phyloP scores from a whole-genome alignment of 2,329 filamentous ascomycete genomes.

The Xylariaceae sp. region DNA sequence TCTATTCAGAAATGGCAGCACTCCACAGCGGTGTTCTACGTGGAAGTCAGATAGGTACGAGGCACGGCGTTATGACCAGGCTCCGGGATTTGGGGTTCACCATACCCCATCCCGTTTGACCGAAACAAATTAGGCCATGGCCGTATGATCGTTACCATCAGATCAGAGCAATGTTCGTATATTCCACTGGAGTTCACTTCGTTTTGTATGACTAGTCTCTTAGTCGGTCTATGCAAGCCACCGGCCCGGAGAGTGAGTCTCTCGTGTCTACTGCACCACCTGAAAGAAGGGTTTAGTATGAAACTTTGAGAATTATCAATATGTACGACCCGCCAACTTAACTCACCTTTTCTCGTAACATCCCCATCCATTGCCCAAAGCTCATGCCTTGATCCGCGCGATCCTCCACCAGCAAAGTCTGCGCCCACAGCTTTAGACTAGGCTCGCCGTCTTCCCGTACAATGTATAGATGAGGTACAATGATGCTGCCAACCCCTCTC shows the following conservation, averaged over 20 bases:
- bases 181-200: too few species aligned
- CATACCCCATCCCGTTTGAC: too few species aligned
- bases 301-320: not conserved
- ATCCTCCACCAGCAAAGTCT: conserved; percentile 93
- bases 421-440: conserved; percentile 91
- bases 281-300: conserved; percentile 7
- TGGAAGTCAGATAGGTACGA: too few species aligned
- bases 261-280: conserved; percentile 15
- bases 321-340: conserved; percentile 8
- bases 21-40: too few species aligned
- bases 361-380: conserved; percentile 88
- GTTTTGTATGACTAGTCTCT: too few species aligned
- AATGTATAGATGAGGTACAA: conserved; percentile 88
- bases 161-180: too few species aligned
- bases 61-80: too few species aligned
- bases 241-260: not conserved
- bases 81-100: too few species aligned
- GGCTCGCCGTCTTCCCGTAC: conserved; percentile 95
- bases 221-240: not conserved
- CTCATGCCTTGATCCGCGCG: conserved; percentile 90
- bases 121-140: too few species aligned
- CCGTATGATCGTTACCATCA: too few species aligned
- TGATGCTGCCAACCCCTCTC: conserved; percentile 86
- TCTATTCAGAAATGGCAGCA: too few species aligned
- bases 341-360: conserved; percentile 85